phyloP scores from a whole-genome alignment of 192 early-diverging fungal species.

The Anaeromyces robustus region DNA sequence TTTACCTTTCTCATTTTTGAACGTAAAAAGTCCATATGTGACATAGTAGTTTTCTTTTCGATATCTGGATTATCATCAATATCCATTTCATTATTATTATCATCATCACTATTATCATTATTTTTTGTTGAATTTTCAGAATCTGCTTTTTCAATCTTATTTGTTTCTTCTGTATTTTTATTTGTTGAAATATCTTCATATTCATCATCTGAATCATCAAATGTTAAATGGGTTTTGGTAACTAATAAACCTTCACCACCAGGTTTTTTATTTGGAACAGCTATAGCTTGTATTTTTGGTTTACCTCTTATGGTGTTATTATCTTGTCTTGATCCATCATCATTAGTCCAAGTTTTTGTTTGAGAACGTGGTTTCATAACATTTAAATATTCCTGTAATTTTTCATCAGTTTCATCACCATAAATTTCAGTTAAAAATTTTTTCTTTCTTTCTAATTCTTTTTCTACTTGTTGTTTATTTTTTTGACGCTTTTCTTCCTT shows the following conservation, averaged over 20 bases:
- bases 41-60: constrained; percentile 20
- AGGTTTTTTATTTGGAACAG: constrained; percentile 36
- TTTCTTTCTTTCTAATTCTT: constrained; percentile 4
- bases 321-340: constrained; percentile 48
- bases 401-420: constrained; percentile 52
- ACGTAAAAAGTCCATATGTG: constrained; percentile 33
- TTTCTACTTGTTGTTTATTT: constrained; percentile 8
- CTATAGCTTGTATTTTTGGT: constrained; percentile 6
- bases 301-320: background rate
- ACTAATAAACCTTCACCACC: constrained; percentile 42
- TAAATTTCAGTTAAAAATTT: constrained; percentile 5
- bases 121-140: constrained; percentile 1
- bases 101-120: constrained; percentile 6
- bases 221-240: constrained; percentile 39
- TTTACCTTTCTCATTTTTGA: constrained; percentile 20
- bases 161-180: constrained; percentile 19
- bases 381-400: constrained; percentile 70
- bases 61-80: constrained; percentile 7
- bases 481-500: constrained; percentile 7
- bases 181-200: constrained; percentile 52
- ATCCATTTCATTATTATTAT: constrained; percentile 1
- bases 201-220: constrained; percentile 40
- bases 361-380: constrained; percentile 65
- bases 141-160: constrained; percentile 8
- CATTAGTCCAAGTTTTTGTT: constrained; percentile 74